A percentile compares a stretch with the other conserved stretches of the same genome.
Evolutionary conservation across 2,329 filamentous ascomycete species (phyloP).

Genomic region (Neopestalotiopsis rosae): DNA sequence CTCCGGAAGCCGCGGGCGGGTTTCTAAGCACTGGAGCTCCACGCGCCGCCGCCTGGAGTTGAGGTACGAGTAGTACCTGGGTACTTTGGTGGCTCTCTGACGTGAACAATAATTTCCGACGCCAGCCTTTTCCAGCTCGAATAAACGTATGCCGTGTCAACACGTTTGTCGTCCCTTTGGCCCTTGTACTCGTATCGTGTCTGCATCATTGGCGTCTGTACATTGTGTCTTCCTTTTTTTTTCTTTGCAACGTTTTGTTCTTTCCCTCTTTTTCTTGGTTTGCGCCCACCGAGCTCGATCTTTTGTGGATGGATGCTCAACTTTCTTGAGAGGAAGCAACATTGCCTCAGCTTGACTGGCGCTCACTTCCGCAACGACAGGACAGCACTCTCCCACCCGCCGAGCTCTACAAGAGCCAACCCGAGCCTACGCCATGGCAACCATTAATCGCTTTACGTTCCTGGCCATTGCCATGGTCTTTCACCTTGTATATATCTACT

Average conservation of each 20-base stretch:
- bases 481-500: constrained; percentile 91
- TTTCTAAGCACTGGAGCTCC: background rate
- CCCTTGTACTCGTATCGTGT: background rate
- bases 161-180: background rate
- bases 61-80: background rate
- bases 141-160: constrained; percentile 3
- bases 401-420: background rate
- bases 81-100: background rate
- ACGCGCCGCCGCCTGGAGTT: background rate
- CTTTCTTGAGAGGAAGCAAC: background rate
- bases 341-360: background rate
- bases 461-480: constrained; percentile 88
- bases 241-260: background rate
- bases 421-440: constrained; percentile 50
- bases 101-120: constrained; percentile 11
- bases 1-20: constrained; percentile 15
- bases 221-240: constrained; percentile 2
- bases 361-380: background rate
- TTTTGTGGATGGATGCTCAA: background rate
- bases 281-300: background rate
- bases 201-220: constrained; percentile 5
- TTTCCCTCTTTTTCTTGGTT: background rate
- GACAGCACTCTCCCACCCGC: background rate
- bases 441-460: constrained; percentile 75
- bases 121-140: background rate